Evolutionary conservation across 169 alveolate genomes (phyloP).

Genomic region (Cyclospora cayetanensis): DNA sequence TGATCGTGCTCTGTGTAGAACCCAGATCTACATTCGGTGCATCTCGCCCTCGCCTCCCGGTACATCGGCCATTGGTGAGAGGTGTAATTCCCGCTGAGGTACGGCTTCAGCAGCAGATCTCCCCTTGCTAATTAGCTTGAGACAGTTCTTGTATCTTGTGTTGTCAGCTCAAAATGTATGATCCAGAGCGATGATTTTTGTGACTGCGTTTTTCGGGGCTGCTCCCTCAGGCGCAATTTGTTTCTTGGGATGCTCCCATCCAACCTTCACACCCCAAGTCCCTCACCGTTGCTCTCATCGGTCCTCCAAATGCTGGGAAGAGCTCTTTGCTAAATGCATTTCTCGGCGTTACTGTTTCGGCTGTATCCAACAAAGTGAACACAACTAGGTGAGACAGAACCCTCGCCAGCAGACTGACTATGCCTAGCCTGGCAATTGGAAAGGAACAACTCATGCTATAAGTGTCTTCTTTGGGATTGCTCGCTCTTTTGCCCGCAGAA

Average conservation of each 20-base stretch:
- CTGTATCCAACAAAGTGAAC: constrained; percentile 90
- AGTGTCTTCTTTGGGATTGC: neutral
- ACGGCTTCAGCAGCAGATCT: neutral
- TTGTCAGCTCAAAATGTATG: neutral
- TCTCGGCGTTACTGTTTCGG: constrained; percentile 81
- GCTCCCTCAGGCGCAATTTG: constrained; percentile 70
- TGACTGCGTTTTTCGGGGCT: neutral
- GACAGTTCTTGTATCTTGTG: neutral
- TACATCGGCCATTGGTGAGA: constrained; percentile 35
- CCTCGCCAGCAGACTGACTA: too few species aligned
- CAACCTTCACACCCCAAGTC: constrained; percentile 69
- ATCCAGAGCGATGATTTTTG: neutral
- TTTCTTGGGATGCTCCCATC: constrained; percentile 72
- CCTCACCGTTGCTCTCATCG: constrained; percentile 81
- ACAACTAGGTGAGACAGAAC: constrained; percentile 84
- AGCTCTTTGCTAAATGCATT: constrained; percentile 86
- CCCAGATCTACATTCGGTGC: neutral
- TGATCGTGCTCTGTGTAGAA: neutral
- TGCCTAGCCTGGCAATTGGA: neutral
- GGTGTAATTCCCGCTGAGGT: constrained; percentile 47
- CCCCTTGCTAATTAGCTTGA: too few species aligned
- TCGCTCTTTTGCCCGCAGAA: constrained; percentile 7
- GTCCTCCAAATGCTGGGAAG: constrained; percentile 86
- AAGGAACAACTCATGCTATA: neutral
- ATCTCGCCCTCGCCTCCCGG: neutral